Percentiles rank a stretch among this genome's conserved stretches.
Evolutionary conservation across 75 land plant species (phyloP).

Genomic region (Cupressus sempervirens): DNA sequence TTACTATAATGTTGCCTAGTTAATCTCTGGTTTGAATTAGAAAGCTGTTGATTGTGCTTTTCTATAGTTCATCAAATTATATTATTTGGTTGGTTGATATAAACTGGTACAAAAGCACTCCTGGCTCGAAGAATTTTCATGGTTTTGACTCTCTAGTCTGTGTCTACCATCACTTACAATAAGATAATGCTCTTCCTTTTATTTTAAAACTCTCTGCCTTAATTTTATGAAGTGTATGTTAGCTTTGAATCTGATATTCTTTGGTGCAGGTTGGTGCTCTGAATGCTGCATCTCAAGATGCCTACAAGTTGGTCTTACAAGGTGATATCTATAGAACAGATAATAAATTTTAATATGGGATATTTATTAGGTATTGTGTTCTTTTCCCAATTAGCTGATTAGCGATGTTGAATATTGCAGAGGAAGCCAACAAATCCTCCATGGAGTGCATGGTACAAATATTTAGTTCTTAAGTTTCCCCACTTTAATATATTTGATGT

Average conservation of each 20-base stretch:
- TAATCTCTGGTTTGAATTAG: too few species aligned
- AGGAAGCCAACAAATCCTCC: constrained; percentile 27
- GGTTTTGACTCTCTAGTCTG: too few species aligned
- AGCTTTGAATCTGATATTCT: neutral
- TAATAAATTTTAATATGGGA: neutral
- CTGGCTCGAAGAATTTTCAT: too few species aligned
- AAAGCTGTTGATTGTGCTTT: too few species aligned
- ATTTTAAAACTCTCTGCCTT: neutral
- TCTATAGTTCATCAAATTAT: neutral
- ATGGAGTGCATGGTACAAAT: constrained; percentile 25
- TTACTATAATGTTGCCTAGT: too few species aligned
- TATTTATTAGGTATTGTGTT: neutral
- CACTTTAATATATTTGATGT: neutral
- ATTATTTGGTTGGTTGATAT: too few species aligned
- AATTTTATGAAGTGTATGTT: neutral
- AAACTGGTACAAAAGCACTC: too few species aligned
- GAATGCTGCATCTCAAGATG: constrained; percentile 42
- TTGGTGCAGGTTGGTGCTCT: constrained; percentile 30
- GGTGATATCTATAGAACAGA: constrained; percentile 7
- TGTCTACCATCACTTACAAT: too few species aligned
- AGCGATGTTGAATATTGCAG: constrained; percentile 19
- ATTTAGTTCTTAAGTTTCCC: neutral
- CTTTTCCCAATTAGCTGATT: neutral
- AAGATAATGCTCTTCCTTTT: too few species aligned
- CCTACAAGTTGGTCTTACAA: constrained; percentile 24